Conservation (phyloP, 2,329 filamentous ascomycete genomes). For the Sarocladiaceae sp. region DNA sequence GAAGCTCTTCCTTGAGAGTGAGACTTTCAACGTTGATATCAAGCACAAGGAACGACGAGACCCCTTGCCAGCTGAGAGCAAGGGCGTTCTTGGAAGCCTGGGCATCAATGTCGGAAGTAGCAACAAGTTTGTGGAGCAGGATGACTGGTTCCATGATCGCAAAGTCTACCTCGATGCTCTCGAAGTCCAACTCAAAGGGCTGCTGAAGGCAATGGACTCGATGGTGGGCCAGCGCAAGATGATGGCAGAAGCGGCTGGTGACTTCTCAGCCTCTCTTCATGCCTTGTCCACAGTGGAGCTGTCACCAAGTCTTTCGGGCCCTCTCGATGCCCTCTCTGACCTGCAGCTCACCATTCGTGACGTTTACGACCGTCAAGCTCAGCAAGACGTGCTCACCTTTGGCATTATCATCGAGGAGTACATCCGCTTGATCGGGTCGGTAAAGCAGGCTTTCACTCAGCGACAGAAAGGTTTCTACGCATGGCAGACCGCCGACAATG, state of each 20-base stretch:
- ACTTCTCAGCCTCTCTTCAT: constrained; percentile 91
- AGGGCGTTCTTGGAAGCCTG: constrained; percentile 83
- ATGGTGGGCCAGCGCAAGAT: constrained; percentile 90
- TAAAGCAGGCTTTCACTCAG: constrained; percentile 88
- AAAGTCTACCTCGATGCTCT: constrained; percentile 90
- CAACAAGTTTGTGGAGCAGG: constrained; percentile 93
- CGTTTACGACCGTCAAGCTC: constrained; percentile 91
- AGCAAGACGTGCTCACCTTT: constrained; percentile 92
- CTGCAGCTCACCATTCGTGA: constrained; percentile 91
- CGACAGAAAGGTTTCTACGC: constrained; percentile 93
- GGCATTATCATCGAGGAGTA: constrained; percentile 98
- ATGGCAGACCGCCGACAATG: constrained; percentile 87
- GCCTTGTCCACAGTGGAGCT: constrained; percentile 88
- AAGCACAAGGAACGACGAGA: constrained; percentile 96
- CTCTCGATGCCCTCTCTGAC: constrained; percentile 85
- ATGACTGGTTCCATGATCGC: constrained; percentile 99
- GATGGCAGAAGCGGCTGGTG: constrained; percentile 85
- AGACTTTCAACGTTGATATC: constrained; percentile 90
- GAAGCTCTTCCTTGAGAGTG: constrained; percentile 95
- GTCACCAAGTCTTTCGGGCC: constrained; percentile 79
- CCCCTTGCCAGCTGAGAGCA: constrained; percentile 78
- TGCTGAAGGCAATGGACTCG: constrained; percentile 89
- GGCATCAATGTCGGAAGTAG: constrained; percentile 70
- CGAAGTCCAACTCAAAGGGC: constrained; percentile 81
- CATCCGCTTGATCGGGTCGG: constrained; percentile 87